Evolutionary conservation across 805 yeast species (phyloP).

Genomic region (Starmerella tilneyi): DNA sequence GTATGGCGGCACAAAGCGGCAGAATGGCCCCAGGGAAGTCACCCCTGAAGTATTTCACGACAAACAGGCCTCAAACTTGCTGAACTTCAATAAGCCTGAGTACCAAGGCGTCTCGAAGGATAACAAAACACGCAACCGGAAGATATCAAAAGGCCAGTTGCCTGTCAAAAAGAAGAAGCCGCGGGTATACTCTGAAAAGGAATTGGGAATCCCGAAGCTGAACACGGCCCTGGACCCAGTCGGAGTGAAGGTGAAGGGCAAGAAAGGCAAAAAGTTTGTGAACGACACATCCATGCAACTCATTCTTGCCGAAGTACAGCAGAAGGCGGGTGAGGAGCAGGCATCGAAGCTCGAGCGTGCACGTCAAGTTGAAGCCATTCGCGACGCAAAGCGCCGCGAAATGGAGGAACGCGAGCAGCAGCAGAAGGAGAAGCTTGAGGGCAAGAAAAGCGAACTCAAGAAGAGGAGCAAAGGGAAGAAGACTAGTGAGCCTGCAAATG

Average conservation of each 20-base stretch:
- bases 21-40: constrained; percentile 22
- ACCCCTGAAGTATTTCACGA: constrained; percentile 26
- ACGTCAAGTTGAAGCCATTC: constrained; percentile 74
- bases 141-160: constrained; percentile 17
- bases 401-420: constrained; percentile 71
- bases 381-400: constrained; percentile 79
- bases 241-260: constrained; percentile 73
- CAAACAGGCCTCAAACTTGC: constrained; percentile 23
- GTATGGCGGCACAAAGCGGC: constrained; percentile 16
- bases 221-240: constrained; percentile 73
- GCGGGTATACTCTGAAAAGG: constrained; percentile 55
- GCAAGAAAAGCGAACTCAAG: constrained; percentile 66
- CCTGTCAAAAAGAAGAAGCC: constrained; percentile 24
- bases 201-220: constrained; percentile 65
- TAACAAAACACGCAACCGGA: constrained; percentile 25
- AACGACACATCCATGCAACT: constrained; percentile 64
- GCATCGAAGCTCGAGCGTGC: constrained; percentile 88
- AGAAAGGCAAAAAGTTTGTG: constrained; percentile 54
- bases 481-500: neutral
- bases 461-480: neutral
- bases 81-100: constrained; percentile 23
- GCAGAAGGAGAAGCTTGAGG: constrained; percentile 59
- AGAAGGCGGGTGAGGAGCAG: constrained; percentile 61
- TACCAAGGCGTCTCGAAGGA: constrained; percentile 25
- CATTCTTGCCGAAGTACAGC: constrained; percentile 71